Evolutionary conservation across 495 filamentous ascomycete genomes (phyloP), one percentile per base, ranked within the genome.

Genomic region (Xylaria bambusicola): DNA sequence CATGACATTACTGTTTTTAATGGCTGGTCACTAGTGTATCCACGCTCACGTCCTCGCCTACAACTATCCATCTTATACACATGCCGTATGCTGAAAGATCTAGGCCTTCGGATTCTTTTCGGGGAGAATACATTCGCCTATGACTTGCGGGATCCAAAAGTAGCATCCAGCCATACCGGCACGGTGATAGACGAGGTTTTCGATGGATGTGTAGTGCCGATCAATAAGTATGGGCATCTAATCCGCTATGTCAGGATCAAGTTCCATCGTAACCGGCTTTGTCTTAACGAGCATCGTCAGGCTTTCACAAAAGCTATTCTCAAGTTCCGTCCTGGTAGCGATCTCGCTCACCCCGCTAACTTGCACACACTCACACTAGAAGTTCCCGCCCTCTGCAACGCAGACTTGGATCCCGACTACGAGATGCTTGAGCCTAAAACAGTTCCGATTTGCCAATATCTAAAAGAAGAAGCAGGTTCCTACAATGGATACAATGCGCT

Each of bases 61-160:
- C 36, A 78, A 21, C 44, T 71, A 0, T 29, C 58, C 0, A 74
- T 80, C 31, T 53, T 80, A 33, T 47, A 41, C 9, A 69, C 67
- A 0, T 75, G 72, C 49, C 60, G 56, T 2, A 61, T 63, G 9
- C 47, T 71, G 12, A 55, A 50, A 1, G 9, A 38, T 1, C 71
- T 77, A 49, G 77, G 69, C 5, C 47, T 63, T 1, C 62, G 54
- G 0, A 56, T 79, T 4, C 66, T 80, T 0, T 80, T 71, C 46
- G 74, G 71, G 1, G 66, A 74, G 44, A 80, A 80, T 29, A 65
- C 36, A 0, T 80, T 80, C 53, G 13, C 60, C 0, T 78, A 79
- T 54, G 53, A 62, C 9, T 54, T 78, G n/a, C 68, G 75, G 2
- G 73, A 80, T 42, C 62, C 71, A 0, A 17, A n/a, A 0, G 47